Conservation (phyloP, 140 eudicot genomes). For the Bidens hawaiensis region DNA sequence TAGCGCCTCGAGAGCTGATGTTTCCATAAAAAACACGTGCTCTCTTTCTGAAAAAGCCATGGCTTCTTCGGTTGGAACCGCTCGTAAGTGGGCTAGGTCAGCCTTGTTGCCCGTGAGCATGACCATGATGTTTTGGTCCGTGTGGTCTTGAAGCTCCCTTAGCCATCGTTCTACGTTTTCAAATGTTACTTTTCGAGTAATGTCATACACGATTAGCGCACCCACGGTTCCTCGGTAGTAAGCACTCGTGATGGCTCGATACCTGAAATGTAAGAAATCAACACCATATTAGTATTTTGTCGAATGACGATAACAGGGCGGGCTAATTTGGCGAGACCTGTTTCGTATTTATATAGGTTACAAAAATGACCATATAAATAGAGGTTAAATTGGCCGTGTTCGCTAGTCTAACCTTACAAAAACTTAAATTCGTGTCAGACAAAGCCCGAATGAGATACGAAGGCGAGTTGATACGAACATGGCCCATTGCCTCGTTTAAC, state of each 20-base stretch:
- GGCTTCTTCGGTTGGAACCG: conserved; percentile 29
- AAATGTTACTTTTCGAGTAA: conserved; percentile 56
- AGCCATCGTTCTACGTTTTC: conserved; percentile 60
- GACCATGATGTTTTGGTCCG: conserved; percentile 23
- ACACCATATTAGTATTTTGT: not conserved
- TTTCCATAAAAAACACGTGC: conserved; percentile 46
- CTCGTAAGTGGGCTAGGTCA: conserved; percentile 50
- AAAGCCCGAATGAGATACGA: no score
- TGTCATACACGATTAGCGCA: conserved; percentile 56
- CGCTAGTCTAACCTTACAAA: no score
- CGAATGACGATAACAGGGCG: not conserved
- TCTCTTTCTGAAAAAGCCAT: conserved; percentile 30
- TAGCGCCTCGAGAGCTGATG: conserved; percentile 54
- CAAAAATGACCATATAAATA: no score
- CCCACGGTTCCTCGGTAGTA: conserved; percentile 69
- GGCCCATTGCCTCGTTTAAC: no score
- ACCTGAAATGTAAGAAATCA: conserved; percentile 19
- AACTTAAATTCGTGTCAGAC: no score
- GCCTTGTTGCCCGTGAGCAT: conserved; percentile 53
- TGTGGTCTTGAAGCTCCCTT: conserved; percentile 53
- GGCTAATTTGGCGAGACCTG: no score
- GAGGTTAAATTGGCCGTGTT: no score
- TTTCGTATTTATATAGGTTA: no score
- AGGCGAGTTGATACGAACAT: no score
- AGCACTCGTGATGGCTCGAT: conserved; percentile 66